These are phyloP conservation scores for Sphaerostilbella broomeana DNA, from an alignment of 2,329 filamentous ascomycete species.

Conservation along the genomic window DNA sequence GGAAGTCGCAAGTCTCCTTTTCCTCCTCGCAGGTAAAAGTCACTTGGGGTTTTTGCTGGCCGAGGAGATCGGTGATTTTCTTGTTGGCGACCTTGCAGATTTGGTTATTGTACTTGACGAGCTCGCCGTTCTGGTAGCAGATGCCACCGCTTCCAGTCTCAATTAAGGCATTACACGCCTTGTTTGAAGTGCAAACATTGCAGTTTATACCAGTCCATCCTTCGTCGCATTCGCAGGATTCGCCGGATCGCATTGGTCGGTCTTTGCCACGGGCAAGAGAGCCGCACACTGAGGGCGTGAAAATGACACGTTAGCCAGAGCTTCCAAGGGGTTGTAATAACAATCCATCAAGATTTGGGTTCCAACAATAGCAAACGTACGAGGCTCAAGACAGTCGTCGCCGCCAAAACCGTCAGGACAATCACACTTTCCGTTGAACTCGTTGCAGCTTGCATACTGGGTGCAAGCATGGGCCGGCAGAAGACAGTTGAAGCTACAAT, in stretches of 20 bases:
- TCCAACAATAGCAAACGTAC: conserved; percentile 38
- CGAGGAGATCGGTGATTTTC: conserved; percentile 83
- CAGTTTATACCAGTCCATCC: conserved; percentile 98
- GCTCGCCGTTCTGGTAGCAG: conserved; percentile 85
- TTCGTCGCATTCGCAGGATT: conserved; percentile 77
- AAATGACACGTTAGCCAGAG: neutral
- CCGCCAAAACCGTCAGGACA: conserved; percentile 91
- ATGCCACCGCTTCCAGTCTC: conserved; percentile 73
- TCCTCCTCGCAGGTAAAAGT: conserved; percentile 86
- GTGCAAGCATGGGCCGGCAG: conserved; percentile 86
- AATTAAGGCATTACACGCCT: conserved; percentile 84
- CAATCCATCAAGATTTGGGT: neutral
- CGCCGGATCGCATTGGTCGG: conserved; percentile 64
- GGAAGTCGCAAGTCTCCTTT: conserved; percentile 78
- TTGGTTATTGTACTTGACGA: conserved; percentile 92
- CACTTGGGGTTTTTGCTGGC: conserved; percentile 80
- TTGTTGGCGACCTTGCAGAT: conserved; percentile 96
- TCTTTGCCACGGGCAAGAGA: conserved; percentile 77
- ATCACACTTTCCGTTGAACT: conserved; percentile 83
- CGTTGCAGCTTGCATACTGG: conserved; percentile 84
- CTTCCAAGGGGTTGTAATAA: neutral
- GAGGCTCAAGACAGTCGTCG: conserved; percentile 82
- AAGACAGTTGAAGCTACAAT: conserved; percentile 87
- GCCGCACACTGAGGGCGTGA: conserved; percentile 60
- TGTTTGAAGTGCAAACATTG: conserved; percentile 82